phyloP scores from a whole-genome alignment of 176 grass and related monocot species.

The Panicum miliaceum region DNA sequence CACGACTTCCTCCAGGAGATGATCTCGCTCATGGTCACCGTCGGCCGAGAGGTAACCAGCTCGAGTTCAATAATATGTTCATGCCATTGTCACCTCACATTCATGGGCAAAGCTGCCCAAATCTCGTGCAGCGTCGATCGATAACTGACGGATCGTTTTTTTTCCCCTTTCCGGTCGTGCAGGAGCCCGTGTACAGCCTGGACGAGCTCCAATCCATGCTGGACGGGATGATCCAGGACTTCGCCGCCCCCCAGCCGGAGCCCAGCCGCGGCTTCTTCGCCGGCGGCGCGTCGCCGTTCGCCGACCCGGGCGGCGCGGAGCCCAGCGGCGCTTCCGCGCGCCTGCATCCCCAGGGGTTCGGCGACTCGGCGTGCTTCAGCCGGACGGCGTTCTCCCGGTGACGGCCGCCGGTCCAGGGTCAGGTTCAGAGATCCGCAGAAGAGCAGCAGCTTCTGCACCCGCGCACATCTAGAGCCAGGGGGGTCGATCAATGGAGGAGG shows the following conservation, averaged over 20 bases:
- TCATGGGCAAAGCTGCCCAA: background rate
- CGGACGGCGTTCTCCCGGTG: conserved; percentile 38
- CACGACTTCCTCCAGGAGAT: conserved; percentile 90
- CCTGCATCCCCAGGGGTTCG: conserved; percentile 29
- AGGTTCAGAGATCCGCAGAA: too few relatives aligned
- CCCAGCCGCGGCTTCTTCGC: conserved; percentile 33
- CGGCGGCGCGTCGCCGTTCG: background rate
- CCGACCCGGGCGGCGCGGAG: background rate
- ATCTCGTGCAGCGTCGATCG: background rate
- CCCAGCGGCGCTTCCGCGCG: background rate
- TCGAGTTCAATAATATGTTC: background rate
- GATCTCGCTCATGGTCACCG: conserved; percentile 78
- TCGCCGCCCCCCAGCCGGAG: conserved; percentile 11
- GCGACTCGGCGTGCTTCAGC: conserved; percentile 40
- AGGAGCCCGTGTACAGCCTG: conserved; percentile 65
- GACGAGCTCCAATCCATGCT: conserved; percentile 78
- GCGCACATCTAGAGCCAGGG: too few relatives aligned
- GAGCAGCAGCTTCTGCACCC: too few relatives aligned
- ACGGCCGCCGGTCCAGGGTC: background rate
- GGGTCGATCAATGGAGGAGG: too few relatives aligned
- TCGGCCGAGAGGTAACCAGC: conserved; percentile 63
- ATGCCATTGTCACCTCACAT: background rate
- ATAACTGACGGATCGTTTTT: background rate
- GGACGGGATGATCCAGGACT: conserved; percentile 65
- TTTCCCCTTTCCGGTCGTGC: background rate